These are phyloP conservation scores for Actinomortierella ambigua DNA, from an alignment of 371 early-diverging fungal genomes.

Conservation along the genomic window DNA sequence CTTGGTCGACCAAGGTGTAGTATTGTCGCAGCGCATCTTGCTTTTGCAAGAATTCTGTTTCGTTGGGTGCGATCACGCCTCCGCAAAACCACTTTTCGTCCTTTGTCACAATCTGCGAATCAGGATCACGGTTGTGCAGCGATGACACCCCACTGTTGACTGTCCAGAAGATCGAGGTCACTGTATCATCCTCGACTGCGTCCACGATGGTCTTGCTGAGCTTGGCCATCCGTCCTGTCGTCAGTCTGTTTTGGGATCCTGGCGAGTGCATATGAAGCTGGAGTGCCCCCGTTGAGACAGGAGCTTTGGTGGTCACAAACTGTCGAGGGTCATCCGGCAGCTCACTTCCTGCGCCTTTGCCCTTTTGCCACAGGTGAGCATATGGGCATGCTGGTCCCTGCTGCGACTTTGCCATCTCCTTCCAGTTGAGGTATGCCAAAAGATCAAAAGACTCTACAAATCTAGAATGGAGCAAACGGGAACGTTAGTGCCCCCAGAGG, in stretches of 20 bases:
- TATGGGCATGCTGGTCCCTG: slow-evolving; percentile 59
- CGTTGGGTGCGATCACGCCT: slow-evolving; percentile 12
- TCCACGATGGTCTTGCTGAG: slow-evolving; percentile 17
- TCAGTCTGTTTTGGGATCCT: slow-evolving; percentile 22
- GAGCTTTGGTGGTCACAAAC: slow-evolving; percentile 22
- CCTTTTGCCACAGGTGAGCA: slow-evolving; percentile 63
- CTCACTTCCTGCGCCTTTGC: slow-evolving; percentile 40
- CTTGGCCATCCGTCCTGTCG: slow-evolving; percentile 27
- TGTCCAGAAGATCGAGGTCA: slow-evolving; percentile 34
- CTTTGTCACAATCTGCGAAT: slow-evolving; percentile 33
- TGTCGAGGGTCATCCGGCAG: slow-evolving; percentile 25
- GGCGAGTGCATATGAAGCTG: slow-evolving; percentile 32
- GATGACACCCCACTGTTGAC: slow-evolving; percentile 25
- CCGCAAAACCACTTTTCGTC: slow-evolving; percentile 45
- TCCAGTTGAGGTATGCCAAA: slow-evolving; percentile 52
- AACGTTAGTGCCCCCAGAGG: too few species aligned
- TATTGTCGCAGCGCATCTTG: slow-evolving; percentile 28
- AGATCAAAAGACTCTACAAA: slow-evolving; percentile 55
- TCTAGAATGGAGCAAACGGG: slow-evolving; percentile 16
- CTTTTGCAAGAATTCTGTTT: slow-evolving; percentile 6
- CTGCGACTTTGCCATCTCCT: slow-evolving; percentile 47
- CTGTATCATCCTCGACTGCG: not conserved
- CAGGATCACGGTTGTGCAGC: slow-evolving; percentile 23
- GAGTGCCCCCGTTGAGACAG: slow-evolving; percentile 30
- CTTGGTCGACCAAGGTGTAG: slow-evolving; percentile 19